Base-by-base conservation (phyloP, 2,329 filamentous ascomycete genomes). In the Aspergillus piperis region DNA sequence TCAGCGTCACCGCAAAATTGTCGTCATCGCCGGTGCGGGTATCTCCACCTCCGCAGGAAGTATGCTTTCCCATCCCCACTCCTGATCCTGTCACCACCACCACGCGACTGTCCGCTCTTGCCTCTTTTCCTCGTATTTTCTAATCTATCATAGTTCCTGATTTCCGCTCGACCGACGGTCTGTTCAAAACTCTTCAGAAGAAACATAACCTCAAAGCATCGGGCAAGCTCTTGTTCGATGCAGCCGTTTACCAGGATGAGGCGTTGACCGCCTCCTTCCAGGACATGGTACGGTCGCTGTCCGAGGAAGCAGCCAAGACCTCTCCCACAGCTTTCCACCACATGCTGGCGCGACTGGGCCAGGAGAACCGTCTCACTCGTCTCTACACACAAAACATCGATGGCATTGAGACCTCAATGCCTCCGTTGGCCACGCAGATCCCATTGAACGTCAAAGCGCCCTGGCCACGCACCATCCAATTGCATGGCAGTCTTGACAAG, bases 361-460 rank as follows among this genome's bases (percentile, higher is more conserved):
- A 90, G 60, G 92, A 98, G 77, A 91, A 90, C 47, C 90, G 95
- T 19, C 80, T 99, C 23, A 82, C 97, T 72, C 90, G 95, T 47
- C 84, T 99, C 6, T 99, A 99, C 76, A 94, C 91, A 2, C 95
- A 99, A 73, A 99, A 99, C 68, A 94, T 99, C 36, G 95, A 99
- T 78, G 92, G 93, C 60, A 90, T 99, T 66, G 95, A 99, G 70
- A 95, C 91, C 0, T 86, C 87, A 7, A 84, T 99, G 75, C 81
- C 87, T 50, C 93, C 94, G 2, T 81, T 99, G 8, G 83, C 85
- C 25, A 98, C 95, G 0, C 84, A 85, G 54, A 88, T 96, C 1
- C 95, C 95, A 1, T 82, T 99, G 11, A 89, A 88, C 62, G 83
- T 86, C 65, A 96, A 95, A 73, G 92, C 88, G 0, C 93, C 93